Conservation (phyloP, 2,329 filamentous ascomycete species). For the Exophiala aquamarina region DNA sequence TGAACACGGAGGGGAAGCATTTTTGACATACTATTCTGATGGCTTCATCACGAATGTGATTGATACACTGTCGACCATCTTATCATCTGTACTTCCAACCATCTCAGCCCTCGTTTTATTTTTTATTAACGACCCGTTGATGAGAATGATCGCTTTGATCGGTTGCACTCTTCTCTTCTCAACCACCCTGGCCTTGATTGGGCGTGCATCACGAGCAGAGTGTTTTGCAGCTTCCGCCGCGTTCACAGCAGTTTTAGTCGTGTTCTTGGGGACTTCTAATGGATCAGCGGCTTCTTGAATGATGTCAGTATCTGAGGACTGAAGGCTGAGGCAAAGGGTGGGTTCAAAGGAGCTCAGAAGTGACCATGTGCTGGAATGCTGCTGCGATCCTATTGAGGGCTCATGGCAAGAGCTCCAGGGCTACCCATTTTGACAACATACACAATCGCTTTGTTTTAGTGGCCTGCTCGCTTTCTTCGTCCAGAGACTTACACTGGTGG, state of each 20-base stretch:
- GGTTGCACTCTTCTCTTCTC: conserved; percentile 11
- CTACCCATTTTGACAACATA: too few species aligned
- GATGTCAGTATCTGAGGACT: not conserved
- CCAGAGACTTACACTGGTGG: too few species aligned
- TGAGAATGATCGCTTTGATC: conserved; percentile 14
- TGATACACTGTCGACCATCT: conserved; percentile 10
- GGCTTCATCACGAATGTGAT: not conserved
- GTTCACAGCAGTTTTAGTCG: conserved; percentile 17
- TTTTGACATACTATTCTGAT: conserved; percentile 10
- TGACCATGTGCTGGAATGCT: too few species aligned
- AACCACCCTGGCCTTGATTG: conserved; percentile 3
- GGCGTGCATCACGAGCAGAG: conserved; percentile 9
- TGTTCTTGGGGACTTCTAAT: conserved; percentile 8
- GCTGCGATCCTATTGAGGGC: too few species aligned
- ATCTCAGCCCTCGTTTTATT: conserved; percentile 9
- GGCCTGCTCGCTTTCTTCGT: too few species aligned
- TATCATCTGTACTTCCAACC: conserved; percentile 11
- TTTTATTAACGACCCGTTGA: conserved; percentile 3
- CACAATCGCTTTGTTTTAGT: too few species aligned
- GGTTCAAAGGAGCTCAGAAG: too few species aligned
- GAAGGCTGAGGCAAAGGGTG: not conserved
- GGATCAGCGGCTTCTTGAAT: not conserved
- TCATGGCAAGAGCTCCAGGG: too few species aligned
- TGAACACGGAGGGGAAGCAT: not conserved
- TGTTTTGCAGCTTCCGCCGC: conserved; percentile 14